A percentile compares a stretch with the other conserved stretches of the same genome.
phyloP scores from a whole-genome alignment of 1,139 yeast genomes.

The Blastobotrys malaysiensis region DNA sequence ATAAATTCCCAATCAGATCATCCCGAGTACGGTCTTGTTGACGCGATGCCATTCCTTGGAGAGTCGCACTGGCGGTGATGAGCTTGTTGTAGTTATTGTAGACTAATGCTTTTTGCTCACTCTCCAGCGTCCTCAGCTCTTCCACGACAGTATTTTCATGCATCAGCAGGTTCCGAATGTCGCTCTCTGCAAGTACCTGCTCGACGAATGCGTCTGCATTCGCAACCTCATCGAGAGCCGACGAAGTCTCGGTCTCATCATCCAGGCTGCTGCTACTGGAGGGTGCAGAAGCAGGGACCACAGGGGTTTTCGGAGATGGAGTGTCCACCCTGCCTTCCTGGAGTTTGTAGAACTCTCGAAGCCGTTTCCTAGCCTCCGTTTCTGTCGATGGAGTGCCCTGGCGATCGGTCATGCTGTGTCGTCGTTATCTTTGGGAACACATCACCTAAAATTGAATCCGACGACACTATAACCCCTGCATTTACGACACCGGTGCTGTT shows the following conservation, averaged over 20 bases:
- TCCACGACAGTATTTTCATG: constrained; percentile 31
- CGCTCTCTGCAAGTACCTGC: constrained; percentile 23
- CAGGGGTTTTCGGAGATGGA: constrained; percentile 2
- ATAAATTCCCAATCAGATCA: neutral
- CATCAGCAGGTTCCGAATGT: constrained; percentile 27
- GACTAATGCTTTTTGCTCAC: constrained; percentile 41
- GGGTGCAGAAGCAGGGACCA: constrained; percentile 1
- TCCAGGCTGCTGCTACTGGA: constrained; percentile 6
- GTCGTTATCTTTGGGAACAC: neutral
- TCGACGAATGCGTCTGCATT: constrained; percentile 27
- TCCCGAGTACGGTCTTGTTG: neutral
- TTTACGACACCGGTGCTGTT: neutral
- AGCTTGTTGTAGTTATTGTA: constrained; percentile 41
- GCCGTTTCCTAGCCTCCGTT: constrained; percentile 27
- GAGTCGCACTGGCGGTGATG: constrained; percentile 37
- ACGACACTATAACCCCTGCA: neutral
- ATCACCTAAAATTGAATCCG: neutral
- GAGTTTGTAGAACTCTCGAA: constrained; percentile 39
- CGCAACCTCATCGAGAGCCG: constrained; percentile 10
- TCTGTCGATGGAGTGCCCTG: constrained; percentile 2
- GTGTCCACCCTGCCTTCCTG: constrained; percentile 17
- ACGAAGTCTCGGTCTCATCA: constrained; percentile 9
- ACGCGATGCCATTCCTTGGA: constrained; percentile 20
- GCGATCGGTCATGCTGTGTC: neutral
- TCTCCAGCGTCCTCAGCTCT: constrained; percentile 35